Evolutionary conservation across 2,329 filamentous ascomycete genomes (phyloP).

Genomic region (Cryphonectria parasitica): DNA sequence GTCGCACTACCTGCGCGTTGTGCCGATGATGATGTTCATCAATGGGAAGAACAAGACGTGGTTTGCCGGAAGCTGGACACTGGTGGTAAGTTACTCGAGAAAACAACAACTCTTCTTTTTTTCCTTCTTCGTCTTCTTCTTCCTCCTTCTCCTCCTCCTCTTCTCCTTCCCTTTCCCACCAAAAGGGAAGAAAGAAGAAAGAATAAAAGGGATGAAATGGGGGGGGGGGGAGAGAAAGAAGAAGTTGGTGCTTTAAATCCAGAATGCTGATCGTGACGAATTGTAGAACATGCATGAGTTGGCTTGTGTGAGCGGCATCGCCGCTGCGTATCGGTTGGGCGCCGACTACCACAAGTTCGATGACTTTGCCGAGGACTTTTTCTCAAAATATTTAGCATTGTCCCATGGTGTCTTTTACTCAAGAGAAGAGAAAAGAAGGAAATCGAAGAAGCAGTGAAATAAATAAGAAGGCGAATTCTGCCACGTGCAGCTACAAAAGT

Average conservation of each 20-base stretch:
- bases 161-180: too few species aligned
- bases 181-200: too few species aligned
- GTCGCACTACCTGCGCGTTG: constrained; percentile 66
- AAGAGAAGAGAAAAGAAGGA: constrained; percentile 39
- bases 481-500: not conserved
- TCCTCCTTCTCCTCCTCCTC: too few species aligned
- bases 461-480: not conserved
- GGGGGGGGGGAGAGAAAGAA: too few species aligned
- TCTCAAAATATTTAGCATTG: constrained; percentile 50
- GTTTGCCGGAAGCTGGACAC: constrained; percentile 70
- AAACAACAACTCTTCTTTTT: not conserved
- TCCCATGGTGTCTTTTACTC: constrained; percentile 49
- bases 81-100: constrained; percentile 56
- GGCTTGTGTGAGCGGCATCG: constrained; percentile 71
- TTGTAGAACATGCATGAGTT: constrained; percentile 68
- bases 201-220: too few species aligned
- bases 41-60: constrained; percentile 66
- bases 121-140: too few species aligned
- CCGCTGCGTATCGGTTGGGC: constrained; percentile 70
- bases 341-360: constrained; percentile 67
- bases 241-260: not conserved
- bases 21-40: constrained; percentile 74
- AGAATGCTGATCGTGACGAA: not conserved
- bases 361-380: constrained; percentile 52
- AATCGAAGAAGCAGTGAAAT: constrained; percentile 6